Base-by-base conservation (phyloP, 495 filamentous ascomycete genomes). In the Aspergillus homomorphus region DNA sequence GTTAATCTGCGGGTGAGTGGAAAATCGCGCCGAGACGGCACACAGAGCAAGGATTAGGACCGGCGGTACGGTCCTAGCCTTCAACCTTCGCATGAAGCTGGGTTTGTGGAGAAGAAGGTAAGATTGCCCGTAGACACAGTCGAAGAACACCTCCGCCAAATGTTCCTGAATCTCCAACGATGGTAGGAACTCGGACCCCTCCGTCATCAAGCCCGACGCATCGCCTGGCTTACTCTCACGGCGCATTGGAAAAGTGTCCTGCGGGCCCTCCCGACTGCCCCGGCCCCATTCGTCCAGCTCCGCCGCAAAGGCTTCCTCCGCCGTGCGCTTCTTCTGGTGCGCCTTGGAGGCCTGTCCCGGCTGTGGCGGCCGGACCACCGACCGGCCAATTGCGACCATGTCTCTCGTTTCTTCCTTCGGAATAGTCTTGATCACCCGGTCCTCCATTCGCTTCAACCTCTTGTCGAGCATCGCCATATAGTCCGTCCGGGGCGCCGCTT, bases 391-490 rank as follows among this genome's bases (percentile, higher is more conserved):
- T 16, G 78, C 75, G 15, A 79, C 68, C 57, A 86, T 80, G 57
- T 82, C 78, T 49, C 76, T 74, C 28, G 78, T 68, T 63, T 94
- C 91, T 30, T 91, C 84, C 65, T 92, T 96, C 6, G 94, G 94
- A 18, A 98, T 87, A 54, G 92, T 87, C 70, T 96, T 97, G 76
- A 97, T 95, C 45, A 98, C 92, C 44, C 93, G 86, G 65, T 98
- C 94, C 72, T 98, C 94, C 94, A 98, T 98, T 53, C 92, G 77
- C 76, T 91, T 93, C 57, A 94, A 70, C 55, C 93, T 79, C 71
- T 96, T 95, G 71, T 98, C 94, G 61, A 98, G 73, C 93, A 96
- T 98, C 16, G 93, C 93, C 94, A 98, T 98, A 72, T 98, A 98
- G 71, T 98, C 94, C 16, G 93, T 96, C 56, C 94, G 82, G 41